phyloP scores from a whole-genome alignment of 2,329 filamentous ascomycete genomes.

The Penicillium carneum region DNA sequence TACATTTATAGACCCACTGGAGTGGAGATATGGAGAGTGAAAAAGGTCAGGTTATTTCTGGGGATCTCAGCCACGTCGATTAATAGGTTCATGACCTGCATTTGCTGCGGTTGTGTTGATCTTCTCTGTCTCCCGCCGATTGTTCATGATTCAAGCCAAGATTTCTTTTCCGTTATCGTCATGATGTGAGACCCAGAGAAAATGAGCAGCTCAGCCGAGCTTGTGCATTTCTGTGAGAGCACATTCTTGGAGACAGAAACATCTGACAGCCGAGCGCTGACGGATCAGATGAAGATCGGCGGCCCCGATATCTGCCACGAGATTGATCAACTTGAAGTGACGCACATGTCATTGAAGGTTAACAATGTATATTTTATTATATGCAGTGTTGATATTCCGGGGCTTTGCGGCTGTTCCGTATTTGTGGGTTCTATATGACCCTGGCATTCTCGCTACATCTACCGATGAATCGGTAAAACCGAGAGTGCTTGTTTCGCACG shows the following conservation, averaged over 20 bases:
- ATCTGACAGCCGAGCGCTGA: conserved; percentile 26
- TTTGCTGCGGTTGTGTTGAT: conserved; percentile 16
- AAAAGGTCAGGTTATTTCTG: neutral
- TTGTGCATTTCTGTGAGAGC: conserved; percentile 22
- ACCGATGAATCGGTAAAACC: neutral
- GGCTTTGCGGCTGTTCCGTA: neutral
- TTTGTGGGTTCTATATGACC: no score
- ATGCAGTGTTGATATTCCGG: neutral
- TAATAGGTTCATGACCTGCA: conserved; percentile 3
- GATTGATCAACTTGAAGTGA: conserved; percentile 1
- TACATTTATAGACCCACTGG: conserved; percentile 9
- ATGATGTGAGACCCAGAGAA: neutral
- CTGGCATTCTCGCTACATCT: neutral
- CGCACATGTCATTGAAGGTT: neutral
- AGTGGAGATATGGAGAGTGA: conserved; percentile 3
- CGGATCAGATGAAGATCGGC: conserved; percentile 32
- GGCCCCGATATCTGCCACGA: conserved; percentile 17
- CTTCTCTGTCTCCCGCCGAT: conserved; percentile 14
- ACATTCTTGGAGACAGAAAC: conserved; percentile 28
- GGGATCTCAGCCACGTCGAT: neutral
- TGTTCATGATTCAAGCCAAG: neutral
- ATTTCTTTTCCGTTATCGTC: conserved; percentile 17
- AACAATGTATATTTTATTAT: neutral
- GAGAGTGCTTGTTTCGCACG: neutral
- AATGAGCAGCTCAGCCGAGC: neutral